These are phyloP conservation scores for Atkinsonella texensis DNA, from an alignment of 2,329 filamentous ascomycete species.

Conservation along the genomic window DNA sequence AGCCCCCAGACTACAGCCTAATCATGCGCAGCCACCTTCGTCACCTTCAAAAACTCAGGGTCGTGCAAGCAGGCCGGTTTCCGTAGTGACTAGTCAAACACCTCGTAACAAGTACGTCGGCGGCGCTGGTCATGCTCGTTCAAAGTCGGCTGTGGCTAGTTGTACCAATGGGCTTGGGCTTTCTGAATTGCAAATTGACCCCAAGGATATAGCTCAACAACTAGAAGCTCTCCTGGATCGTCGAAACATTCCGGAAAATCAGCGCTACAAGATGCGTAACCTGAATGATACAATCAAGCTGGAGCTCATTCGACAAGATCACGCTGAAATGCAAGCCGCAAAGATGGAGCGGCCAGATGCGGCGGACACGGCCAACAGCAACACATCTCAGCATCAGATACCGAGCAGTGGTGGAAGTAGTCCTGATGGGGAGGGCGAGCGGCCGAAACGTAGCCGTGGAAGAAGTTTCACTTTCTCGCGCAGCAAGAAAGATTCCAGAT, in stretches of 20 bases:
- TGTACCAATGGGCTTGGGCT: constrained; percentile 16
- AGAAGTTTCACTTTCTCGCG: constrained; percentile 66
- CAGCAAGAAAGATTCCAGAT: constrained; percentile 47
- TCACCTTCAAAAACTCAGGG: constrained; percentile 15
- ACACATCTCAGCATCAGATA: constrained; percentile 22
- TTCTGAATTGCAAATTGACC: constrained; percentile 41
- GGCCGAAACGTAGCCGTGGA: constrained; percentile 35
- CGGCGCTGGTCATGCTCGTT: constrained; percentile 25
- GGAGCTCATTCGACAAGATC: constrained; percentile 87
- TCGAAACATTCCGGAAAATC: constrained; percentile 85
- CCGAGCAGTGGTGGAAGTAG: constrained; percentile 18
- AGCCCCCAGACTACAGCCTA: constrained; percentile 13
- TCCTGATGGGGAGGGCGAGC: constrained; percentile 32
- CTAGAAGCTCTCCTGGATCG: constrained; percentile 62
- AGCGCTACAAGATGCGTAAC: constrained; percentile 88
- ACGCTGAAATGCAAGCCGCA: constrained; percentile 51
- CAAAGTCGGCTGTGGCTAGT: constrained; percentile 22
- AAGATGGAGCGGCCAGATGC: constrained; percentile 32
- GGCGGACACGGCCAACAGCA: constrained; percentile 28
- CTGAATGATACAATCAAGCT: constrained; percentile 84
- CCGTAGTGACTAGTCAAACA: constrained; percentile 22
- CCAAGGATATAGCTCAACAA: constrained; percentile 43
- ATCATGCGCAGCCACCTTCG: constrained; percentile 9
- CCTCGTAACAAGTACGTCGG: constrained; percentile 23
- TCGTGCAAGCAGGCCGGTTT: constrained; percentile 23